These are phyloP conservation scores for Narthecium ossifragum DNA, from an alignment of 106 monocot species.

Conservation along the genomic window DNA sequence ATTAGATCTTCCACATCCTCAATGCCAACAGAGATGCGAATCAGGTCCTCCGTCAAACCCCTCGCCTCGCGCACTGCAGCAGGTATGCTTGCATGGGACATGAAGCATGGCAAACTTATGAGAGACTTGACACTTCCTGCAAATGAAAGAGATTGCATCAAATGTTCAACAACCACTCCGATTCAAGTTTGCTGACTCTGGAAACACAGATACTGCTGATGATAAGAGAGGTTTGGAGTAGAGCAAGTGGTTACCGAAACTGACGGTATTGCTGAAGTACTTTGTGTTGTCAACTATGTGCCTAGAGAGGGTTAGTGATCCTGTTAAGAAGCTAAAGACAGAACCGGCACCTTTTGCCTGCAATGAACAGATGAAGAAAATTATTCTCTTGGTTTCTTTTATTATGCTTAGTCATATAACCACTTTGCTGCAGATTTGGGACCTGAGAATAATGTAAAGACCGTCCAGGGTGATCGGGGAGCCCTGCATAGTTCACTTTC, in stretches of 20 bases:
- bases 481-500: conserved; percentile 93
- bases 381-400: background rate
- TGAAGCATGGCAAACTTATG: conserved; percentile 96
- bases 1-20: conserved; percentile 92
- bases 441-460: conserved; percentile 94
- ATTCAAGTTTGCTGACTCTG: background rate
- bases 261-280: conserved; percentile 88
- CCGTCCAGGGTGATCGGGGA: conserved; percentile 70
- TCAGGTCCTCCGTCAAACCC: conserved; percentile 85
- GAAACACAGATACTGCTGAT: too few relatives aligned
- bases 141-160: too few relatives aligned
- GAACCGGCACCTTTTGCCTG: conserved; percentile 99
- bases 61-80: conserved; percentile 56
- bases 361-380: conserved; percentile 1
- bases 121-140: conserved; percentile 92
- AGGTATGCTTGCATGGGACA: conserved; percentile 95
- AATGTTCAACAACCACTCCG: background rate
- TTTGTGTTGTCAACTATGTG: conserved; percentile 80
- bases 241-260: conserved; percentile 61
- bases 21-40: conserved; percentile 90
- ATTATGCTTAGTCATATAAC: background rate
- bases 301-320: conserved; percentile 83
- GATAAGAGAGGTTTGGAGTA: background rate
- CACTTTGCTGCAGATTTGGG: background rate
- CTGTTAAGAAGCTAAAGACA: conserved; percentile 89